Evolutionary conservation across 805 yeast genomes (phyloP).

Genomic region (Metschnikowia santaceciliae): DNA sequence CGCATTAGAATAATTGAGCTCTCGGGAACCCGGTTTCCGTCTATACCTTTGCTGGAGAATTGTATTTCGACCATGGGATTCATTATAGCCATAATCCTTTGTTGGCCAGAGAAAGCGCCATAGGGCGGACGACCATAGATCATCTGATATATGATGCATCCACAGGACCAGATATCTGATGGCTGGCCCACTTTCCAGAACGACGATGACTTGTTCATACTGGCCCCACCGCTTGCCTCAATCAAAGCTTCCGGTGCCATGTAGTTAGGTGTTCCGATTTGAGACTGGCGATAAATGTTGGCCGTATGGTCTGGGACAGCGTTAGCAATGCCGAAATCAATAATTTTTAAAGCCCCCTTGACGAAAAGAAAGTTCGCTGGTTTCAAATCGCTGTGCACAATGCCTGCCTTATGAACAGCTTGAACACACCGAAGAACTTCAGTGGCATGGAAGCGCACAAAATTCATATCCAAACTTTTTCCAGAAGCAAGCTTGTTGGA

Average conservation of each 20-base stretch:
- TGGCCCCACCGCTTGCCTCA: constrained; percentile 31
- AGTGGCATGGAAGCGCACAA: constrained; percentile 72
- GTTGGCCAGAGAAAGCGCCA: constrained; percentile 70
- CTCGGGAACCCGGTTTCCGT: constrained; percentile 59
- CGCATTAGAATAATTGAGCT: constrained; percentile 68
- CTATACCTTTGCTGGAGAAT: constrained; percentile 61
- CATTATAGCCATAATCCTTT: constrained; percentile 78
- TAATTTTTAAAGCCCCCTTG: constrained; percentile 77
- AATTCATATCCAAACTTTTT: constrained; percentile 56
- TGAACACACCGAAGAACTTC: constrained; percentile 79
- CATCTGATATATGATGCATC: constrained; percentile 94
- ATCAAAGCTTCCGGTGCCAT: constrained; percentile 96
- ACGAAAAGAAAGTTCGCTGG: constrained; percentile 73
- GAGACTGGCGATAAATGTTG: constrained; percentile 83
- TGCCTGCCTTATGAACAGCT: constrained; percentile 83
- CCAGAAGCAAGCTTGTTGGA: constrained; percentile 47
- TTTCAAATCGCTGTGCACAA: constrained; percentile 78
- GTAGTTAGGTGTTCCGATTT: constrained; percentile 93
- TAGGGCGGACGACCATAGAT: constrained; percentile 91
- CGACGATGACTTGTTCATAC: constrained; percentile 28
- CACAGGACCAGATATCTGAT: constrained; percentile 97
- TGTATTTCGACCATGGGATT: constrained; percentile 71
- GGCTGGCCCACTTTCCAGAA: constrained; percentile 87
- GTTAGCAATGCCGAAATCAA: constrained; percentile 95
- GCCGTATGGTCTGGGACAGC: constrained; percentile 90